phyloP scores from a whole-genome alignment of 2,329 filamentous ascomycete species.

The Grosmannia serpens region DNA sequence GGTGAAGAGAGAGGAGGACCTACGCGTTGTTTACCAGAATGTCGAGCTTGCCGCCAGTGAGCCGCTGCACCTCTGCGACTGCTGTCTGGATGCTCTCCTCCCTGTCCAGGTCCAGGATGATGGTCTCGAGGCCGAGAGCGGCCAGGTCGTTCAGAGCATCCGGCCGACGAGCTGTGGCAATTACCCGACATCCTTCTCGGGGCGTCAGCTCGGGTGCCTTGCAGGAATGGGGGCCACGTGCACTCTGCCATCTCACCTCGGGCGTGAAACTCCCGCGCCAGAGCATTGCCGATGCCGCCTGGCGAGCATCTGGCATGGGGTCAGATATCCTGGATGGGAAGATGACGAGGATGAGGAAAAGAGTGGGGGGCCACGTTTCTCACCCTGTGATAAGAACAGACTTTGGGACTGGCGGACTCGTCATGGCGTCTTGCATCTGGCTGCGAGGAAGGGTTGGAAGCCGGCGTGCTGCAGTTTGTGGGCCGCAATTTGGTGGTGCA shows the following conservation, averaged over 20 bases:
- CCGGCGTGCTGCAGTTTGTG: not conserved
- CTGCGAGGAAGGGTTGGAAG: no score
- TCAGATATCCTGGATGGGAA: not conserved
- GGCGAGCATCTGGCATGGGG: slow-evolving; percentile 15
- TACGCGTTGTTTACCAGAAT: slow-evolving; percentile 50
- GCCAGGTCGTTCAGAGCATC: slow-evolving; percentile 20
- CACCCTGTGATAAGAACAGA: not conserved
- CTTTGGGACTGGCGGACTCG: not conserved
- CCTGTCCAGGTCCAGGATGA: slow-evolving; percentile 20
- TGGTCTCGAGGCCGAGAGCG: slow-evolving; percentile 15
- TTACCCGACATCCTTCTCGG: slow-evolving; percentile 24
- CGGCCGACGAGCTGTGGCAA: slow-evolving; percentile 25
- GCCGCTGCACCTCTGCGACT: slow-evolving; percentile 19
- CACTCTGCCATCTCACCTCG: slow-evolving; percentile 12
- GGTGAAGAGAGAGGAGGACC: slow-evolving; percentile 8
- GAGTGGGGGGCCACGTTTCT: not conserved
- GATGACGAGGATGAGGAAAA: not conserved
- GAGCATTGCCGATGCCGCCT: slow-evolving; percentile 21
- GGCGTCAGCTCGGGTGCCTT: not conserved
- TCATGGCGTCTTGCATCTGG: not conserved
- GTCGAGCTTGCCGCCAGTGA: slow-evolving; percentile 36
- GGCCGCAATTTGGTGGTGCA: not conserved
- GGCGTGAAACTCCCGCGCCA: slow-evolving; percentile 19
- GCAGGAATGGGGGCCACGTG: no score
- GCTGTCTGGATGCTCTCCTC: slow-evolving; percentile 18